These are phyloP conservation scores for Tetrapisispora nanseiensis DNA, from an alignment of 805 yeast species.

Conservation along the genomic window DNA sequence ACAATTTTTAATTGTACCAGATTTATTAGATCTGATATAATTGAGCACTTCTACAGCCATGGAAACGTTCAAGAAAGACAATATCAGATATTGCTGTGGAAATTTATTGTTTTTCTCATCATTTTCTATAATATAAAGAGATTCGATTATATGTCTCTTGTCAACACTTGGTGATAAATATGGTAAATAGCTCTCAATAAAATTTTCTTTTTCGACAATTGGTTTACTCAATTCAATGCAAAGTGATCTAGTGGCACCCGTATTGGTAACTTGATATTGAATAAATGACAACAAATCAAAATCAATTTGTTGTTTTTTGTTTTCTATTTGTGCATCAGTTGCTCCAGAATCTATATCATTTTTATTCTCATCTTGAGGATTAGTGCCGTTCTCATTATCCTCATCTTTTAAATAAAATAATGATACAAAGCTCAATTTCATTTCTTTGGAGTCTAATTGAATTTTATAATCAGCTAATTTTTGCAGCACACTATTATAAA, in stretches of 20 bases:
- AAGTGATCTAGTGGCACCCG: constrained; percentile 25
- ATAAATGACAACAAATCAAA: constrained; percentile 6
- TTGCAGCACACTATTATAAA: constrained; percentile 31
- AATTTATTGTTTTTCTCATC: constrained; percentile 6
- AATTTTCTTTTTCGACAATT: constrained; percentile 5
- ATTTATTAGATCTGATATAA: constrained; percentile 8
- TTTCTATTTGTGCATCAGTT: constrained; percentile 27
- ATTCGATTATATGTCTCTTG: constrained; percentile 22
- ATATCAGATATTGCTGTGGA: constrained; percentile 15
- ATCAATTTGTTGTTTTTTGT: constrained; percentile 21
- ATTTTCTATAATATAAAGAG: constrained; percentile 18
- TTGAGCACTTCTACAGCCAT: constrained; percentile 23
- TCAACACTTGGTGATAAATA: constrained; percentile 5
- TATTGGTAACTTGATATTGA: constrained; percentile 13
- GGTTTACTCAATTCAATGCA: constrained; percentile 13
- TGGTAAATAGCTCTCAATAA: background rate
- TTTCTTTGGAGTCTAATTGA: constrained; percentile 31
- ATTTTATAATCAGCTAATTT: constrained; percentile 30
- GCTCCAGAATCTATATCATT: background rate
- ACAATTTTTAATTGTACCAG: constrained; percentile 8
- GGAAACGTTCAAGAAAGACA: constrained; percentile 20
- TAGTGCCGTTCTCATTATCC: background rate
- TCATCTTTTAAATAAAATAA: constrained; percentile 33
- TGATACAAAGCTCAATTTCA: constrained; percentile 30
- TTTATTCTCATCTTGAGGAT: background rate